phyloP scores from a whole-genome alignment of 306 rosid genomes.

The Pyrus bretschneideri region DNA sequence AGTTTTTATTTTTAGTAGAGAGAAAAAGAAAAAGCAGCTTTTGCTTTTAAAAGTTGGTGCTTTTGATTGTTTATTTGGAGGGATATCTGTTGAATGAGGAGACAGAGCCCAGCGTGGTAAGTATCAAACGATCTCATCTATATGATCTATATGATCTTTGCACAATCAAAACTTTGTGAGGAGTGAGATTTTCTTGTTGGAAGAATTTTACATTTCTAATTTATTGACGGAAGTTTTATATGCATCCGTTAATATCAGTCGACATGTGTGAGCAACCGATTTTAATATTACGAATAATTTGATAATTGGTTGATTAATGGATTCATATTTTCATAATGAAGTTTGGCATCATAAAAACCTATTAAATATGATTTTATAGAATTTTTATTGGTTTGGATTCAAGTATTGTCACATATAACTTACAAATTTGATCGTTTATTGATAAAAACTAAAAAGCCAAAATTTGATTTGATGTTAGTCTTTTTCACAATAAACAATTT shows the following conservation, averaged over 20 bases:
- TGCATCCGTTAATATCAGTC: too few species aligned
- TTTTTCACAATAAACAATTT: neutral
- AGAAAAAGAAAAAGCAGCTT: conserved; percentile 25
- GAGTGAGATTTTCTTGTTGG: conserved; percentile 43
- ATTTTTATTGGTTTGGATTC: too few species aligned
- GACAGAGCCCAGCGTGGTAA: conserved; percentile 36
- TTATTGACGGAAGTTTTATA: too few species aligned
- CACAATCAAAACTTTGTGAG: neutral
- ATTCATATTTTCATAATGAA: neutral
- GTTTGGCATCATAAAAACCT: too few species aligned
- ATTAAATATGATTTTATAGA: too few species aligned
- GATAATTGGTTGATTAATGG: neutral
- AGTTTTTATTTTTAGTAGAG: neutral
- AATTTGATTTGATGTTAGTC: neutral
- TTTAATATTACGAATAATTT: neutral
- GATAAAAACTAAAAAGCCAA: neutral
- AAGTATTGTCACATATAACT: neutral
- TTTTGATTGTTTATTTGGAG: conserved; percentile 43
- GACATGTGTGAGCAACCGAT: neutral
- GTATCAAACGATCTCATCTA: neutral
- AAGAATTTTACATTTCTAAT: neutral
- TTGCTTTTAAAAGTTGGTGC: conserved; percentile 59
- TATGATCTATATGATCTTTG: neutral
- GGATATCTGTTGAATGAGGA: conserved; percentile 38
- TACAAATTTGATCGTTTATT: neutral